Percentiles rank a stretch among this genome's conserved stretches.
Conservation (phyloP, 805 yeast species). For the Citeromyces matritensis region DNA sequence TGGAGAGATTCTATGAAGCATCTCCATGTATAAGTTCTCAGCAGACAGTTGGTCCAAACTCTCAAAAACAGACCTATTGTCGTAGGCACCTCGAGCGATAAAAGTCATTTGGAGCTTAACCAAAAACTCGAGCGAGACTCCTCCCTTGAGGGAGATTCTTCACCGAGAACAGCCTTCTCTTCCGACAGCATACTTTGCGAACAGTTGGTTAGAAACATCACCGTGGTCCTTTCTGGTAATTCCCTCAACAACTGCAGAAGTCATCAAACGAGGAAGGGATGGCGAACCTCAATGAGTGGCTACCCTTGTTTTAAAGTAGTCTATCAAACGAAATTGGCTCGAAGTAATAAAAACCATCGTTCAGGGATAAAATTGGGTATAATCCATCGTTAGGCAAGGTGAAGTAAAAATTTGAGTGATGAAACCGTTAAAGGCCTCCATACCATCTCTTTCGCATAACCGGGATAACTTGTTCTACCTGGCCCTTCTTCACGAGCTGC, state of each 20-base stretch:
- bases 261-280: constrained; percentile 94
- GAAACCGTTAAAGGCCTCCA: constrained; percentile 98
- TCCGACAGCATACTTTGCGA: constrained; percentile 99
- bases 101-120: constrained; percentile 96
- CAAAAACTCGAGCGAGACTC: constrained; percentile 94
- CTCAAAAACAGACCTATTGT: constrained; percentile 87
- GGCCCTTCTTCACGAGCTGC: constrained; percentile 99
- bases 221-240: constrained; percentile 99
- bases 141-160: constrained; percentile 94
- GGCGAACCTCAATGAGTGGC: constrained; percentile 99
- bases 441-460: constrained; percentile 99
- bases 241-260: constrained; percentile 99
- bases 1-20: constrained; percentile 97
- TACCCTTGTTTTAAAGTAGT: constrained; percentile 90
- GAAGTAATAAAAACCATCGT: constrained; percentile 98
- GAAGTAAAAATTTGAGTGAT: constrained; percentile 95
- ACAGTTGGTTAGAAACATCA: constrained; percentile 96
- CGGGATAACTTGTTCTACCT: constrained; percentile 99
- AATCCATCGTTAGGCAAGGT: constrained; percentile 99
- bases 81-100: constrained; percentile 93
- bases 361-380: constrained; percentile 99
- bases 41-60: constrained; percentile 91
- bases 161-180: constrained; percentile 99
- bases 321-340: constrained; percentile 98
- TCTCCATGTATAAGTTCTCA: constrained; percentile 97